Evolutionary conservation across 108 stramenopile species (phyloP).

Genomic region (Fistulifera solaris): DNA sequence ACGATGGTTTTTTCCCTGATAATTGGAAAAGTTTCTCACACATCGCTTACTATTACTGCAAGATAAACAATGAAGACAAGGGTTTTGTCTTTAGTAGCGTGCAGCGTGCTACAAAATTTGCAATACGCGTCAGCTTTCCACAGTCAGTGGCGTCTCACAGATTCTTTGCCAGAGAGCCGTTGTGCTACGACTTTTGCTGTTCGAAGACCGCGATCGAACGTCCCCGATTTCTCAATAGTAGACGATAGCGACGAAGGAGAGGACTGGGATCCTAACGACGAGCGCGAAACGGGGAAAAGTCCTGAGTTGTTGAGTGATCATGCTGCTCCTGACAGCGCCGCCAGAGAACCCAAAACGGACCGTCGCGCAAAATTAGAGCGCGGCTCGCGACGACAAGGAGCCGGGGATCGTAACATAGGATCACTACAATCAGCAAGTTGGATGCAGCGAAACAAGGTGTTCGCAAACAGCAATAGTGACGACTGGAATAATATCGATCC

Average conservation of each 20-base stretch:
- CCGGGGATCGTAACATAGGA: neutral
- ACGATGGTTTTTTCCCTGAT: no score
- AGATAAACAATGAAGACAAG: no score
- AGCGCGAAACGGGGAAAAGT: neutral
- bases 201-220: no score
- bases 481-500: neutral
- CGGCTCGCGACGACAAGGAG: neutral
- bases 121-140: no score
- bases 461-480: slow-evolving; percentile 4
- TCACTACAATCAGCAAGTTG: neutral
- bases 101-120: no score
- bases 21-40: no score
- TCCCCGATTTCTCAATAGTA: slow-evolving; percentile 1
- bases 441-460: slow-evolving; percentile 4
- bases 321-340: neutral
- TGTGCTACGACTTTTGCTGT: no score
- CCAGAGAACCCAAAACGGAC: neutral
- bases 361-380: neutral
- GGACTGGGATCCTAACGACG: neutral
- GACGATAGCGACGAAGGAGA: neutral
- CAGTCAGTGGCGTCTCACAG: no score
- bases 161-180: no score
- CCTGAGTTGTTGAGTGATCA: neutral
- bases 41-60: no score
- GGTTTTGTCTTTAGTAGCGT: no score